Evolutionary conservation across 331 rosid species (phyloP), one percentile per base, ranked within the genome.

Genomic region (Phaseolus coccineus): DNA sequence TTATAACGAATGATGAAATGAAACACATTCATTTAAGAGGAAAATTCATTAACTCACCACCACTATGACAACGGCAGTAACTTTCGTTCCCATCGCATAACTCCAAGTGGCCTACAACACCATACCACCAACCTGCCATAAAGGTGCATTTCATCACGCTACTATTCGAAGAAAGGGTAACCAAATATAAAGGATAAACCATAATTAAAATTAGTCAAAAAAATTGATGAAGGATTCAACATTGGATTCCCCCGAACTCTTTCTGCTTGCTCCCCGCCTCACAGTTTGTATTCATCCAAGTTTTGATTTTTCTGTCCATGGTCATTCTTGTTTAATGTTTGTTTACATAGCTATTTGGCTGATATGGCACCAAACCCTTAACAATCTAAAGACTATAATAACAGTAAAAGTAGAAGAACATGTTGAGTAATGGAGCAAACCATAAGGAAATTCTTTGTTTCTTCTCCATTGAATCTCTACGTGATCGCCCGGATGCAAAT

Each of bases 381-480:
- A 71, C 59, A 48, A 39, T 16, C 46, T 55, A 59, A 77, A 37
- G 9, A 25, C 39, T 51, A 66, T 77, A 24, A 5, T 25, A 56
- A 59, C 6, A 62, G 6, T 30, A 56, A 31, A 65, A 51, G 24
- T 66, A 71, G 31, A 55, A 80, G 64, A 82, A 79, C 31, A 69
- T 51, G 63, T 31, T 31, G 62, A 64, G 61, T 78, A 25, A 57
- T 70, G 73, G 81, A 87, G 86, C 94, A 72, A 83, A 95, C 99
- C 99, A 76, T 93, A 95, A 76, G 99, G 99, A 77, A 95, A 93
- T 77, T 91, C 98, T 80, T 91, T 93, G 90, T 93, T 95, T 78
- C 90, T 90, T 82, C 98, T 91, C 99, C 98, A 95, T 63, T 95
- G 98, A 78, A 95, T 95, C 91, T 95, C 99, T 66, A 93, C 68